Base-by-base conservation (phyloP, 2,329 filamentous ascomycete species). In the Trichoderma sp. region DNA sequence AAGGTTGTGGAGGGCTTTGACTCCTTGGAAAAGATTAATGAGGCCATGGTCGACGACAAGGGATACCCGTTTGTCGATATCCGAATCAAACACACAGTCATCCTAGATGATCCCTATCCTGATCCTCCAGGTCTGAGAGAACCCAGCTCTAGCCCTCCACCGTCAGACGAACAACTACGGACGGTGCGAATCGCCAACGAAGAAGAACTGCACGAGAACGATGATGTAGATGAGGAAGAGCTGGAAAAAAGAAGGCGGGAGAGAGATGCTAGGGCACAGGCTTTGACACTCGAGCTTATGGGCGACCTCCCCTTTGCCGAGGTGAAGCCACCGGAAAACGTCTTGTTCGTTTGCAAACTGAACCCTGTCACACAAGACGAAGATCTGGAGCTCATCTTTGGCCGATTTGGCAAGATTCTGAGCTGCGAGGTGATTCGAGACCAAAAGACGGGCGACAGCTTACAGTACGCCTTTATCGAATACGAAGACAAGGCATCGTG, bases 381-480 rank as follows among this genome's bases (percentile, higher is more conserved):
- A 78, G 96, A 99, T 79, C 85, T 99, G 61, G 92, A 98, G 80
- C 88, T 98, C 74, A 98, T 99, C 74, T 99, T 99, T 82, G 95
- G 93, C 71, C 95, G 96, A 0, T 99, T 99, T 77, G 96, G 96
- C 76, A 95, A 92, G 78, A 97, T 99, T 55, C 81, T 98, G 28
- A 97, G 94, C 61, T 99, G 96, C 79, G 96, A 99, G 82, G 93
- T 99, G 39, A 98, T 99, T 74, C 88, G 95, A 63, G 96, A 99
- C 80, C 93, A 93, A 79, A 94, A 94, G 78, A 98, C 95, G 0
- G 94, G 94, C 4, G 96, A 99, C 82, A 97, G 94, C 78, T 83
- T 99, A 63, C 96, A 99, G 80, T 99, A 99, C 79, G 94, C 96
- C 1, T 99, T 99, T 76, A 97, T 99, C 78, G 96, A 99, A 80